Conservation (phyloP, 805 yeast genomes). For the Spencermartinsiella europaea region DNA sequence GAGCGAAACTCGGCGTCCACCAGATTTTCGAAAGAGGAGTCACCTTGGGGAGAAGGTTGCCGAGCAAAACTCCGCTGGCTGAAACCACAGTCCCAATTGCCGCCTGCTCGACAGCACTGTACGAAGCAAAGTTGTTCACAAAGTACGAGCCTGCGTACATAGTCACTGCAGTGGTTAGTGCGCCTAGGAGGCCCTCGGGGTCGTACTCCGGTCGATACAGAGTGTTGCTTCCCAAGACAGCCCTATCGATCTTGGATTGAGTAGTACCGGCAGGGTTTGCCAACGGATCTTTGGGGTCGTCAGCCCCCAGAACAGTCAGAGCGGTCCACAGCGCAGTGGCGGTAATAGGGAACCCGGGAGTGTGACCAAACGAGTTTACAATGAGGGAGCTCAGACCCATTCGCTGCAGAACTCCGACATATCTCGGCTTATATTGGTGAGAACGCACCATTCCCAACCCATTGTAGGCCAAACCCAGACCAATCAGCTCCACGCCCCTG, state of each 20-base stretch:
- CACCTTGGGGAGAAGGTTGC: slow-evolving; percentile 27
- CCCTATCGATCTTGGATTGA: slow-evolving; percentile 30
- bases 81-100: slow-evolving; percentile 25
- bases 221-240: slow-evolving; percentile 20
- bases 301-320: slow-evolving; percentile 25
- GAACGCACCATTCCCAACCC: slow-evolving; percentile 8
- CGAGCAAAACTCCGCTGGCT: slow-evolving; percentile 25
- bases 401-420: slow-evolving; percentile 30
- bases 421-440: slow-evolving; percentile 17
- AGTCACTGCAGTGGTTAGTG: slow-evolving; percentile 32
- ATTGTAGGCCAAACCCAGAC: slow-evolving; percentile 30
- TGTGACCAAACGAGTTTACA: slow-evolving; percentile 11
- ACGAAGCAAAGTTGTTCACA: slow-evolving; percentile 10
- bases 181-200: slow-evolving; percentile 37
- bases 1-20: slow-evolving; percentile 35
- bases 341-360: slow-evolving; percentile 20
- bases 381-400: slow-evolving; percentile 26
- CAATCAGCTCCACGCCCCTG: slow-evolving; percentile 21
- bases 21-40: slow-evolving; percentile 34
- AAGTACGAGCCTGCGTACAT: slow-evolving; percentile 36
- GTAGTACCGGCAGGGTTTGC: slow-evolving; percentile 25
- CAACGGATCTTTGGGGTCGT: slow-evolving; percentile 27
- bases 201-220: slow-evolving; percentile 29
- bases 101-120: slow-evolving; percentile 22
- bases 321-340: slow-evolving; percentile 28